Conservation (phyloP, 2,329 filamentous ascomycete species). For the Chrysoporthe deuterocubensis region DNA sequence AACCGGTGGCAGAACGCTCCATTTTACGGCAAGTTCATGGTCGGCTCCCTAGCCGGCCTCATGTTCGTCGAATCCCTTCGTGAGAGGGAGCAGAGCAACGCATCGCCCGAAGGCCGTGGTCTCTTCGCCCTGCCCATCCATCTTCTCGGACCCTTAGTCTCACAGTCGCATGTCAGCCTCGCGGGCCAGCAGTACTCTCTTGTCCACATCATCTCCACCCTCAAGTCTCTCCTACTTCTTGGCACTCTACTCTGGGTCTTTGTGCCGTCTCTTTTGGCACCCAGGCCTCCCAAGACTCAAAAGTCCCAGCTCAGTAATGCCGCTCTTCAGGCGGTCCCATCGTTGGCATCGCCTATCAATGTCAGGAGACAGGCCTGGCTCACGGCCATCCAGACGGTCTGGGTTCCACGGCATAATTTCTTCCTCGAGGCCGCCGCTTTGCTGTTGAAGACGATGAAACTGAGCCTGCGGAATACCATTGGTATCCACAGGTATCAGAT, state of each 20-base stretch:
- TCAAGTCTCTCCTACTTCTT: slow-evolving; percentile 58
- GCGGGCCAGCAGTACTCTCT: slow-evolving; percentile 57
- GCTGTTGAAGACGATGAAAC: slow-evolving; percentile 78
- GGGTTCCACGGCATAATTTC: slow-evolving; percentile 87
- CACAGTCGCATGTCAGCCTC: slow-evolving; percentile 54
- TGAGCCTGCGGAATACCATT: slow-evolving; percentile 77
- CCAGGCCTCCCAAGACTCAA: slow-evolving; percentile 58
- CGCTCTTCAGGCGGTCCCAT: slow-evolving; percentile 62
- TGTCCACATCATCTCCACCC: slow-evolving; percentile 50
- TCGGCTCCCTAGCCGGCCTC: slow-evolving; percentile 86
- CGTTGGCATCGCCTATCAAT: slow-evolving; percentile 79
- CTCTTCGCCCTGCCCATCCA: slow-evolving; percentile 68
- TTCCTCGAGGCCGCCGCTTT: slow-evolving; percentile 84
- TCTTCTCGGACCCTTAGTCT: slow-evolving; percentile 54
- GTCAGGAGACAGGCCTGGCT: slow-evolving; percentile 90
- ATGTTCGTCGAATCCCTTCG: slow-evolving; percentile 87
- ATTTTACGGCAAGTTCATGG: slow-evolving; percentile 80
- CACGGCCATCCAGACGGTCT: slow-evolving; percentile 89
- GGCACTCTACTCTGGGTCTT: slow-evolving; percentile 60
- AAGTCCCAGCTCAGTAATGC: slow-evolving; percentile 41
- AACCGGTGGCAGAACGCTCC: slow-evolving; percentile 59
- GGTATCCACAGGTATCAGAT: slow-evolving; percentile 78
- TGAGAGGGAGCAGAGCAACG: slow-evolving; percentile 67
- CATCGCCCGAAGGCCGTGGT: slow-evolving; percentile 67
- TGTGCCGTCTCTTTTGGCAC: slow-evolving; percentile 57